Base-by-base conservation (phyloP, 2,329 filamentous ascomycete genomes). In the Colletotrichum salicis region DNA sequence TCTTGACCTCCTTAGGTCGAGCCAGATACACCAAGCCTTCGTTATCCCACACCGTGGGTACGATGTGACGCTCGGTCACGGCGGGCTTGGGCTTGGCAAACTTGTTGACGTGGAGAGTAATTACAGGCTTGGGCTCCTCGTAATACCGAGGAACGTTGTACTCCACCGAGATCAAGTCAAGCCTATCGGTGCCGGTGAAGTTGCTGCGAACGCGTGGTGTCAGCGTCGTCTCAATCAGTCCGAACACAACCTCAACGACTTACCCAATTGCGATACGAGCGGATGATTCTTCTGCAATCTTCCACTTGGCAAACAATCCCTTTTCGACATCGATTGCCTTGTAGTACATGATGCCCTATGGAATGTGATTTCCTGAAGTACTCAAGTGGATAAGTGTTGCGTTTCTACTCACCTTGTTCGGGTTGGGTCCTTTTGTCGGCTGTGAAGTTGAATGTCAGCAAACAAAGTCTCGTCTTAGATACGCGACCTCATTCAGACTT, bases 111-210 rank as follows among this genome's bases (percentile, higher is more conserved):
- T 76, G 72, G 24, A 76, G 69, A 4, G 63, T 51, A 29, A 76
- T 64, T 13, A 64, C 57, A 3, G 76, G 75, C 11, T 72, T 10
- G 2, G 72, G 66, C 22, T 72, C 73, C 19, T 72, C 72, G 48
- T 74, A 74, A 60, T 76, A 76, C 8, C 55, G 45, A 19, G 52
- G 29, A 22, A 77, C 76, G 41, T 75, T 76, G 64, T 76, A 75
- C 15, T 37, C 60, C 7, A 76, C 75, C 19, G 76, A 70, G 5
- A 71, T 72, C 22, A 77, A 64, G 64, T 76, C 76, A 8, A 76
- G 35, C 29, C 54, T 68, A 7, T 67, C 70, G 19, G 45, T 56
- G 3, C 70, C 69, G 8, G 45, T 63, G 41, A 76, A 76, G 41
- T 76, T 67, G 1, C 75, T 76, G n/a, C 58, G 41, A 74, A 72